Conservation (phyloP, 331 rosid species). For the Pyrus hybrid region DNA sequence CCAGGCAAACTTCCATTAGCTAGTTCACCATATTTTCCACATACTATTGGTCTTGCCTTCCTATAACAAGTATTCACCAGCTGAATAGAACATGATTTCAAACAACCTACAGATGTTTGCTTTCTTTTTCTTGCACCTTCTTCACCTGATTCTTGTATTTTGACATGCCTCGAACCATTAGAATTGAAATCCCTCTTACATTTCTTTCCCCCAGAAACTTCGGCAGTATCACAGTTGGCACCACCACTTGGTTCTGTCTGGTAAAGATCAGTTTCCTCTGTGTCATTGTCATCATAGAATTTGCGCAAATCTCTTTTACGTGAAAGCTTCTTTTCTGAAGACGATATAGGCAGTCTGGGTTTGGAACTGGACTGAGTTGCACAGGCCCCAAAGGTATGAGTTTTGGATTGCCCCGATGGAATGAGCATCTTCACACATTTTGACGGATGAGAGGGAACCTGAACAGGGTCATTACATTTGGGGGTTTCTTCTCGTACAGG, state of each 20-base stretch:
- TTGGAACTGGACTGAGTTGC: conserved; percentile 9
- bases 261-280: conserved; percentile 12
- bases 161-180: conserved; percentile 14
- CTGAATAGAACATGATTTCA: conserved; percentile 18
- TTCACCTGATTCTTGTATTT: conserved; percentile 15
- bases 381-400: conserved; percentile 7
- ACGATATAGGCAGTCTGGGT: conserved; percentile 1
- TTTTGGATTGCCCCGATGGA: conserved; percentile 16
- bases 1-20: conserved; percentile 18
- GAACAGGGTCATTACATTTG: conserved; percentile 6
- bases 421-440: conserved; percentile 14
- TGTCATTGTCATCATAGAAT: conserved; percentile 8
- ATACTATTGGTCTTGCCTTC: conserved; percentile 44
- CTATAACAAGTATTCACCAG: conserved; percentile 16
- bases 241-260: conserved; percentile 20
- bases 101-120: background rate
- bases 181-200: conserved; percentile 24
- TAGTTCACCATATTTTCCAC: conserved; percentile 60
- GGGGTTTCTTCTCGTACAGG: conserved; percentile 14
- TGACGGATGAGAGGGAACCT: conserved; percentile 19
- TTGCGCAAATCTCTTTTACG: conserved; percentile 23
- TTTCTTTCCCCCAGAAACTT: conserved; percentile 34
- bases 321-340: conserved; percentile 19
- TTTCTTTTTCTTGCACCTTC: conserved; percentile 15
- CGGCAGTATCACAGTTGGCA: conserved; percentile 13